These are phyloP conservation scores for Didymellaceae sp. DNA, from an alignment of 2,329 filamentous ascomycete species.

Conservation along the genomic window DNA sequence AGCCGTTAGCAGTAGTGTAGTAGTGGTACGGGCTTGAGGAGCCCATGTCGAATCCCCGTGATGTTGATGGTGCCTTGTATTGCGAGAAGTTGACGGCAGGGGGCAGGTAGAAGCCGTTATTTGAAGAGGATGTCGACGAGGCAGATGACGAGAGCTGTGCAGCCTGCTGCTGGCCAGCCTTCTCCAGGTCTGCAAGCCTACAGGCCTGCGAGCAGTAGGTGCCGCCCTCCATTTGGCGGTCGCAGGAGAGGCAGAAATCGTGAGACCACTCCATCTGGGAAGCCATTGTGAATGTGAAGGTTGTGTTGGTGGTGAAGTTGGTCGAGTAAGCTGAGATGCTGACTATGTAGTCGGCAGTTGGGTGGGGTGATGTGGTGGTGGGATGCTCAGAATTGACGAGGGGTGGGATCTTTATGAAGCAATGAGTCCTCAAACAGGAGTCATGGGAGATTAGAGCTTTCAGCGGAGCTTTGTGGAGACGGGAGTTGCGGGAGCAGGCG, in stretches of 20 bases:
- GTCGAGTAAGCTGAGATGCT: constrained; percentile 8
- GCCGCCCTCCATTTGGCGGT: constrained; percentile 78
- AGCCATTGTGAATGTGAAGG: constrained; percentile 37
- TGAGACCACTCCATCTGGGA: constrained; percentile 73
- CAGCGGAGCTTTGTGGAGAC: constrained; percentile 36
- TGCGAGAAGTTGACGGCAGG: constrained; percentile 78
- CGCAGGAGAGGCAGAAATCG: constrained; percentile 93
- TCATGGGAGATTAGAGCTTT: constrained; percentile 27
- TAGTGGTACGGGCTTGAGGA: constrained; percentile 54
- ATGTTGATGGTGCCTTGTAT: constrained; percentile 63
- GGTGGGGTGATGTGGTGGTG: constrained; percentile 4
- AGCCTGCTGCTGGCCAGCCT: constrained; percentile 56
- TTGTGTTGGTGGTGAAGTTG: constrained; percentile 1
- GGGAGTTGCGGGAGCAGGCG: constrained; percentile 30
- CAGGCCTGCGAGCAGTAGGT: constrained; percentile 94
- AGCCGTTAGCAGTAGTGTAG: constrained; percentile 43
- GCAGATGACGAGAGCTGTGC: constrained; percentile 61
- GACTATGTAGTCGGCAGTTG: constrained; percentile 8
- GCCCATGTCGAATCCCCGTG: constrained; percentile 45
- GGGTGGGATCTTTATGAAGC: constrained; percentile 8
- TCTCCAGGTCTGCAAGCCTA: constrained; percentile 85
- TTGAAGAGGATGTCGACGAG: constrained; percentile 58
- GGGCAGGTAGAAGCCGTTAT: constrained; percentile 69
- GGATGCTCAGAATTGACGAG: constrained; percentile 5
- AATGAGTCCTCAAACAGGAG: constrained; percentile 22